Evolutionary conservation across 371 early-diverging fungal species (phyloP).

Genomic region (Mortierella sp.): DNA sequence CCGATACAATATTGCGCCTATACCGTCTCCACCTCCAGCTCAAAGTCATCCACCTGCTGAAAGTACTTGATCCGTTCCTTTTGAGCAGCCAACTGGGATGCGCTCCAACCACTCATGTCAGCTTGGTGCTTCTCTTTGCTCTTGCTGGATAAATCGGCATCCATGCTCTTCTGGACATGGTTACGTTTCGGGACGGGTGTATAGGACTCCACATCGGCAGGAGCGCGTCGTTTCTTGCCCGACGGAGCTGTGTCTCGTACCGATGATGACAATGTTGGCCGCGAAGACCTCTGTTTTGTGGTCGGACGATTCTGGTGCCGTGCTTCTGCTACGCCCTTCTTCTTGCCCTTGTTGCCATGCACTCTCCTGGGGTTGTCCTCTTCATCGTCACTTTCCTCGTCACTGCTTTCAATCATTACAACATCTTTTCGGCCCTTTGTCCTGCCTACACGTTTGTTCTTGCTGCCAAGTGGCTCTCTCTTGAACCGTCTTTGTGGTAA

Average conservation of each 20-base stretch:
- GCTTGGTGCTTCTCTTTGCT: constrained; percentile 2
- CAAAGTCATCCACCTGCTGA: constrained; percentile 39
- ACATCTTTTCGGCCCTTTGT: neutral
- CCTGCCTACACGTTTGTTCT: too few species aligned
- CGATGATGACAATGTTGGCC: too few species aligned
- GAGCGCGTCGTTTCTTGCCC: constrained; percentile 8
- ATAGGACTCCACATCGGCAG: neutral
- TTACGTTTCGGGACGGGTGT: neutral
- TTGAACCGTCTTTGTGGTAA: constrained; percentile 20
- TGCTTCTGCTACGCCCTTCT: neutral
- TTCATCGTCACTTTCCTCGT: neutral
- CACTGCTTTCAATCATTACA: neutral
- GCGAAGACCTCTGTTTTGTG: too few species aligned
- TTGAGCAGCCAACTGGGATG: constrained; percentile 20
- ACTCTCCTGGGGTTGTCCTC: constrained; percentile 6
- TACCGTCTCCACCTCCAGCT: constrained; percentile 35
- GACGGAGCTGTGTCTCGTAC: too few species aligned
- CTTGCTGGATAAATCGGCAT: neutral
- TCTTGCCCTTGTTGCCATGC: neutral
- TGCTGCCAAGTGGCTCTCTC: too few species aligned
- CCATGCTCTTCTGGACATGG: neutral
- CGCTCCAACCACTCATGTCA: constrained; percentile 26
- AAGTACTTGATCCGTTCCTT: constrained; percentile 38
- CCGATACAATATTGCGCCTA: neutral
- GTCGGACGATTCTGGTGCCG: neutral